Percentiles rank a stretch among this genome's conserved stretches.
These are phyloP conservation scores for Cladophialophora bantiana DNA, from an alignment of 2,329 filamentous ascomycete genomes.

Conservation along the genomic window DNA sequence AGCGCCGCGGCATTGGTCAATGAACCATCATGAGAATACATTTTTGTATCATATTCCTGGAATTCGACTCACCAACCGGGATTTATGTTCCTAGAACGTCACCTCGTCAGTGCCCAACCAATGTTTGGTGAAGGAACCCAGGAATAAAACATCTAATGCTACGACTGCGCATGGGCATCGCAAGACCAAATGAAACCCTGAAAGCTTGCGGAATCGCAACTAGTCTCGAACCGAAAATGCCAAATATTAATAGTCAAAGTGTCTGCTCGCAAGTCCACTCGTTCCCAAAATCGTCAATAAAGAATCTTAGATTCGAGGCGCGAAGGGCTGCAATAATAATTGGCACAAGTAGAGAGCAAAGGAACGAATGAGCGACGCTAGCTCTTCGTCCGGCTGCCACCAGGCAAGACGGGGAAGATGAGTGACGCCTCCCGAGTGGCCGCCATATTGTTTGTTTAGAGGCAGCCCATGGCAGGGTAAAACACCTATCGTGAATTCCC, in stretches of 20 bases:
- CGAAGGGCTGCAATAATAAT: constrained; percentile 22
- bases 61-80: constrained; percentile 40
- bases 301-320: constrained; percentile 44
- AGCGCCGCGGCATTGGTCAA: neutral
- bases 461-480: neutral
- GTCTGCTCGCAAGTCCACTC: constrained; percentile 40
- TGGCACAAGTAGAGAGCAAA: neutral
- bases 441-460: neutral
- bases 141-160: neutral
- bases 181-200: neutral
- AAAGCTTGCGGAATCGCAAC: constrained; percentile 22
- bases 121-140: neutral
- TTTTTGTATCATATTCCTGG: constrained; percentile 3
- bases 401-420: neutral
- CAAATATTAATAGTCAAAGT: constrained; percentile 43
- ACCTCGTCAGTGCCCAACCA: neutral
- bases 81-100: constrained; percentile 42
- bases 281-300: constrained; percentile 43
- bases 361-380: neutral
- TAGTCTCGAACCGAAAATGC: constrained; percentile 27
- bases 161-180: neutral
- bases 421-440: neutral
- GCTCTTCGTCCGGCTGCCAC: neutral
- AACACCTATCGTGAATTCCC: neutral
- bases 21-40: constrained; percentile 2